Percentiles rank a stretch among this genome's conserved stretches.
Evolutionary conservation across 2,329 filamentous ascomycete genomes (phyloP).

Genomic region (Penicillium sp.): DNA sequence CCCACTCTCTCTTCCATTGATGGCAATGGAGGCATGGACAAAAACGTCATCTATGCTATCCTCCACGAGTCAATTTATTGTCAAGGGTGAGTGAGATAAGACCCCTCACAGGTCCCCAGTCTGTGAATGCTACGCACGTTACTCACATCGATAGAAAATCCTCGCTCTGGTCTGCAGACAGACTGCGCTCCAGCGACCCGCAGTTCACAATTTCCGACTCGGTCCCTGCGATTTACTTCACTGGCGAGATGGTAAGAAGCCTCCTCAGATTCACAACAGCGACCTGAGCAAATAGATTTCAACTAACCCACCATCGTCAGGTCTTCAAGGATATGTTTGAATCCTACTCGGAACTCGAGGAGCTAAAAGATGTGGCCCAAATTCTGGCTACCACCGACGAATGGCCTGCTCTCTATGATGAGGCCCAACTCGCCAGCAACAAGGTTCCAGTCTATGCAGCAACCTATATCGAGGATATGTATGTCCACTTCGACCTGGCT

Average conservation of each 20-base stretch:
- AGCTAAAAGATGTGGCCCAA: constrained; percentile 69
- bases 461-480: constrained; percentile 86
- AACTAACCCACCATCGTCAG: constrained; percentile 27
- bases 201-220: constrained; percentile 50
- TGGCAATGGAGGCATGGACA: constrained; percentile 68
- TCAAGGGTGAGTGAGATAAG: constrained; percentile 56
- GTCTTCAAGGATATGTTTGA: constrained; percentile 84
- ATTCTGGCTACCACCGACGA: constrained; percentile 66
- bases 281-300: not conserved
- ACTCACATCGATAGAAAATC: constrained; percentile 45
- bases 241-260: constrained; percentile 74
- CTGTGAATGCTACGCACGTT: not conserved
- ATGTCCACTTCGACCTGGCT: constrained; percentile 77
- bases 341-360: constrained; percentile 72
- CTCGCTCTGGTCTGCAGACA: constrained; percentile 74
- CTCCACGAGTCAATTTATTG: constrained; percentile 90
- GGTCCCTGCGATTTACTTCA: constrained; percentile 69
- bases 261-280: not conserved
- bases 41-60: constrained; percentile 78
- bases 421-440: constrained; percentile 71
- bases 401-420: constrained; percentile 79
- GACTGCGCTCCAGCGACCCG: constrained; percentile 35
- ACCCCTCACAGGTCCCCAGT: not conserved
- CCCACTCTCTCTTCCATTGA: constrained; percentile 72
- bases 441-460: constrained; percentile 84